Conservation (phyloP, 2,329 filamentous ascomycete species). For the Zarea fungicola region DNA sequence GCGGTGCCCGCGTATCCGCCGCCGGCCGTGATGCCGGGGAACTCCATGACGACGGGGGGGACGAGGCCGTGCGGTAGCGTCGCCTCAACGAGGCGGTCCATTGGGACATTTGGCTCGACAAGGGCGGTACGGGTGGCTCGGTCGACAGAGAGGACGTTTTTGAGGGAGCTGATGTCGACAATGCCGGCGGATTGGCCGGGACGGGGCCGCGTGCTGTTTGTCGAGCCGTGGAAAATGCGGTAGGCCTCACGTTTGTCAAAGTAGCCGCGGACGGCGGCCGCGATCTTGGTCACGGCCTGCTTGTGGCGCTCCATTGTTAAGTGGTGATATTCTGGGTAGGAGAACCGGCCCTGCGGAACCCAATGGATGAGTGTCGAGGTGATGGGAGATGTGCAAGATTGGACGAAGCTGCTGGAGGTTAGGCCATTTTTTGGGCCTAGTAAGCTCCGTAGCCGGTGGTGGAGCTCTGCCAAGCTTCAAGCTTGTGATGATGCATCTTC, state of each 20-base stretch:
- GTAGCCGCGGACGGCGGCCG: slow-evolving; percentile 42
- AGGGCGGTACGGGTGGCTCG: slow-evolving; percentile 50
- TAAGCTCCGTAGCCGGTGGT: background rate
- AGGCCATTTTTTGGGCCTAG: background rate
- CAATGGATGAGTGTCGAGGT: background rate
- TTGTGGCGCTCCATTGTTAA: slow-evolving; percentile 46
- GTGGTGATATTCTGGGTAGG: slow-evolving; percentile 3
- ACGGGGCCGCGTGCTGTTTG: slow-evolving; percentile 63
- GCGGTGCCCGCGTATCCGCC: slow-evolving; percentile 67
- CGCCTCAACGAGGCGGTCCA: slow-evolving; percentile 63
- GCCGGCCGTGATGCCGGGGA: slow-evolving; percentile 69
- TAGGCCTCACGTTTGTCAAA: slow-evolving; percentile 52
- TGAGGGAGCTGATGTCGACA: slow-evolving; percentile 61
- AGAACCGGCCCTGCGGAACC: background rate
- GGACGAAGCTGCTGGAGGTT: background rate
- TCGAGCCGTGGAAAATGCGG: slow-evolving; percentile 72
- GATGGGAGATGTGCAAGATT: background rate
- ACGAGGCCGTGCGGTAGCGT: slow-evolving; percentile 62
- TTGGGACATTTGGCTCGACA: slow-evolving; percentile 70
- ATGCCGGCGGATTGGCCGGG: slow-evolving; percentile 23
- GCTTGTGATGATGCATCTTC: too few species aligned
- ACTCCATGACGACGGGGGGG: slow-evolving; percentile 71
- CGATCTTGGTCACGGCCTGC: slow-evolving; percentile 42
- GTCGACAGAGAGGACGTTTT: slow-evolving; percentile 61
- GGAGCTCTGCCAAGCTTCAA: background rate